phyloP scores from a whole-genome alignment of 75 land plant species.

The Picea glauca region DNA sequence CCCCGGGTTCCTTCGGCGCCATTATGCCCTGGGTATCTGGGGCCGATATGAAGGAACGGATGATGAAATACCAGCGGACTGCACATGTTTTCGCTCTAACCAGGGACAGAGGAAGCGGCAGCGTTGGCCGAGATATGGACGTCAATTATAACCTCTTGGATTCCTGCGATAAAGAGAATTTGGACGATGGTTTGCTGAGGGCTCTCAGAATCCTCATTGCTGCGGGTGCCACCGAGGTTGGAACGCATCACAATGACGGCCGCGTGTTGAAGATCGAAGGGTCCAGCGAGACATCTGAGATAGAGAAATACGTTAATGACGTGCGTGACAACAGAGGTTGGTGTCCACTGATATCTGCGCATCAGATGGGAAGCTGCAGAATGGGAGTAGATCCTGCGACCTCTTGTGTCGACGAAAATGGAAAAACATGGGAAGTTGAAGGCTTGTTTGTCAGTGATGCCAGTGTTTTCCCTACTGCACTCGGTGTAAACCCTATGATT shows the following conservation, averaged over 20 bases:
- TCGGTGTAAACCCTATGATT: slow-evolving; percentile 93
- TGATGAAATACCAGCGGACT: slow-evolving; percentile 51
- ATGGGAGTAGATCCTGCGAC: slow-evolving; percentile 67
- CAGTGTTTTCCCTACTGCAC: slow-evolving; percentile 75
- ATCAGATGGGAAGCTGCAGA: slow-evolving; percentile 90
- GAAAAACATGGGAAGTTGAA: slow-evolving; percentile 88
- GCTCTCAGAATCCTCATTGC: slow-evolving; percentile 63
- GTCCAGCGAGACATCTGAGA: slow-evolving; percentile 17
- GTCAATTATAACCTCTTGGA: slow-evolving; percentile 25
- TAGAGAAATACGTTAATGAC: slow-evolving; percentile 44
- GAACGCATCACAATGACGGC: slow-evolving; percentile 55
- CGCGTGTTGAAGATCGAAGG: slow-evolving; percentile 34
- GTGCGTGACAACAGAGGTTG: slow-evolving; percentile 27
- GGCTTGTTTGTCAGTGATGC: slow-evolving; percentile 78
- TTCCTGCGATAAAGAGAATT: slow-evolving; percentile 26
- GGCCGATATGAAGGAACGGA: slow-evolving; percentile 48
- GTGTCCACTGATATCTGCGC: slow-evolving; percentile 56
- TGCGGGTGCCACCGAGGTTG: slow-evolving; percentile 81
- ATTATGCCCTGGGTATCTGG: slow-evolving; percentile 70
- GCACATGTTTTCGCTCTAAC: slow-evolving; percentile 46
- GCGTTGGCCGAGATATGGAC: slow-evolving; percentile 17
- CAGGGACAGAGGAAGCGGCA: slow-evolving; percentile 53
- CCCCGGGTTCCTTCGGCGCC: slow-evolving; percentile 43
- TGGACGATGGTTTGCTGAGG: slow-evolving; percentile 40
- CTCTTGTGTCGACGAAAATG: slow-evolving; percentile 75